Evolutionary conservation across 257 asterid species (phyloP), one percentile per base, ranked within the genome.

Genomic region (Petunia secreta): DNA sequence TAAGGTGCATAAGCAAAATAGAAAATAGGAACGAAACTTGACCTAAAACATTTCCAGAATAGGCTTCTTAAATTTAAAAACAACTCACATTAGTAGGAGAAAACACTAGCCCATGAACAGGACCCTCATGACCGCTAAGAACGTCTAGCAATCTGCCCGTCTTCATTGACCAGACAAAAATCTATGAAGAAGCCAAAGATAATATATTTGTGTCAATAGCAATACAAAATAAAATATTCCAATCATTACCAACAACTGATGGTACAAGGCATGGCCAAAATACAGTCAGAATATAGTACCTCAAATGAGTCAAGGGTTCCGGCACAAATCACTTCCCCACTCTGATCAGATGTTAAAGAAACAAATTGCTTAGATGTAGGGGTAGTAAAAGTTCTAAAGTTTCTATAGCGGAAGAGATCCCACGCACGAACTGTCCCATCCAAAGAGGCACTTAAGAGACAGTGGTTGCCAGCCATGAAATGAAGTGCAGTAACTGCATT

Each of bases 341-440:
- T 91, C 91, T 90, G 96, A 89, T 93, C 98, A 55, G 98, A 77
- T 9, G 97, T 96, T 84, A 96, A 85, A 79, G 99, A 96, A 77
- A 93, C 98, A 84, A 96, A 96, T 82, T 96, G 99, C 85, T 92
- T 96, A 65, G 97, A 90, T 2, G 97, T 92, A 63, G 98, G 98
- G 77, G 98, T 89, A 15, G 95, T 97, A 82, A 96, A 96, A 25
- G 97, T 96, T 88, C 91, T 91, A 64, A 96, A 96, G 87, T 96
- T 96, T 43, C 99, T 88, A 83, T 96, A 96, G n/a, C 99, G 98
- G 43, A 91, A 86, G 83, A 94, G 88, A 89, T 96, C 98, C 97
- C 97, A 96, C 36, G 99, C 99, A 48, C 97, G 97, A 75, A 96
- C 94, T 59, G 99, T 96, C 84, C 99, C 99, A 88, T 96, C 99